Evolutionary conservation across 2,329 filamentous ascomycete species (phyloP), one percentile per base, ranked within the genome.

Genomic region (Leptographium flavum): DNA sequence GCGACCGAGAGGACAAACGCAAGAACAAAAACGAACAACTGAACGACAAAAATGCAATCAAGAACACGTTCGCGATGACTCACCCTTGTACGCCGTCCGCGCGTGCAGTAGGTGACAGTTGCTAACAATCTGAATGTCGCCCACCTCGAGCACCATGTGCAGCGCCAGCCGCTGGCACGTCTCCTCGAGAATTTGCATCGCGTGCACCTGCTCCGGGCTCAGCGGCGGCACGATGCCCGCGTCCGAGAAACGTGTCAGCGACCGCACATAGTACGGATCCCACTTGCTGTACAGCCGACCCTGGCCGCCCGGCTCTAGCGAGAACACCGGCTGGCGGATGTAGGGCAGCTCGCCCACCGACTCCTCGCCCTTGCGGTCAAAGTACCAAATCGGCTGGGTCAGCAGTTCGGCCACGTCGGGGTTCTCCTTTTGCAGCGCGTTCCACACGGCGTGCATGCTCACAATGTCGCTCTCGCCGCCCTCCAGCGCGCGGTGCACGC

Each of bases 191-290:
- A 90, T 69, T 37, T 73, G 57, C 7, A 81, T 64, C 2, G 87
- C 87, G 47, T 78, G 74, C 44, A 71, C 54, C 63, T 94, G 87
- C 47, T 72, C 81, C 0, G 69, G 61, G 7, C 79, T 83, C 32
- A 94, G 67, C 0, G 81, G 65, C 6, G 87, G 87, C 49, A 94
- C 81, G 39, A 83, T 58, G 2, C 84, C 86, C 17, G 64, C 62
- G 57, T 86, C 76, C 1, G 77, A 83, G 66, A 90, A 92, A 25
- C 86, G 76, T 19, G 66, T 71, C 8, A 94, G 69, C 9, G 81
- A 87, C 51, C 77, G 77, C 48, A 94, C 77, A 60, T 83, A 94
- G 71, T 94, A 93, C 1, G 87, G 87, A 58, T 94, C 87, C 78
- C 82, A 93, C 70, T 93, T 93, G 60, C 76, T 80, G 64, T 85